Percentiles rank a stretch among this genome's conserved stretches.
These are phyloP conservation scores for Citrullus amarus DNA, from an alignment of 306 rosid genomes.

Conservation along the genomic window DNA sequence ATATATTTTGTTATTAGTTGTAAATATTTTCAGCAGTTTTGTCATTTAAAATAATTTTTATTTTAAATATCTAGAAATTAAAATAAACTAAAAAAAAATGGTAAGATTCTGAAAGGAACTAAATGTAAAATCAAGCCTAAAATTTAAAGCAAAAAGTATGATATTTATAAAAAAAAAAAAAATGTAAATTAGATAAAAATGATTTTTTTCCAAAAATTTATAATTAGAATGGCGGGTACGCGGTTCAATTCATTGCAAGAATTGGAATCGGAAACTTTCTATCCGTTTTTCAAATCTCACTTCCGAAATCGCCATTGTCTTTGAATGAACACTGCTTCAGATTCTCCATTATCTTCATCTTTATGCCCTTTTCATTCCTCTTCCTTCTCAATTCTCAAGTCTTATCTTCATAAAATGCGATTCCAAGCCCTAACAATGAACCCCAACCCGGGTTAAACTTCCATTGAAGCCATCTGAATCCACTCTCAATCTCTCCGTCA, in stretches of 20 bases:
- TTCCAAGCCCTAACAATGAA: background rate
- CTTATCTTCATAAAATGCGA: background rate
- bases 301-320: background rate
- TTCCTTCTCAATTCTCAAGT: background rate
- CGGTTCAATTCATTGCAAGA: background rate
- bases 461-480: background rate
- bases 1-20: too few relatives aligned
- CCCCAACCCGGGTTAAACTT: background rate
- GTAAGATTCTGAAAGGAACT: too few relatives aligned
- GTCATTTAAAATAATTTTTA: too few relatives aligned
- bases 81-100: too few relatives aligned
- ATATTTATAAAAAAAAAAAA: too few relatives aligned
- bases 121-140: too few relatives aligned
- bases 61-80: too few relatives aligned
- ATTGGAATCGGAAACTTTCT: background rate
- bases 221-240: background rate
- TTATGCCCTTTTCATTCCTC: background rate
- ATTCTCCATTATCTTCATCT: conserved; percentile 9
- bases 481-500: background rate
- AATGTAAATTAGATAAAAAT: too few relatives aligned
- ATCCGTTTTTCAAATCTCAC: background rate
- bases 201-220: too few relatives aligned
- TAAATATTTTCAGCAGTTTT: too few relatives aligned
- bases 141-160: too few relatives aligned
- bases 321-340: background rate